Percentiles rank a stretch among this genome's conserved stretches.
phyloP scores from a whole-genome alignment of 2,329 filamentous ascomycete genomes.

The Exophiala phaeomuriformis region DNA sequence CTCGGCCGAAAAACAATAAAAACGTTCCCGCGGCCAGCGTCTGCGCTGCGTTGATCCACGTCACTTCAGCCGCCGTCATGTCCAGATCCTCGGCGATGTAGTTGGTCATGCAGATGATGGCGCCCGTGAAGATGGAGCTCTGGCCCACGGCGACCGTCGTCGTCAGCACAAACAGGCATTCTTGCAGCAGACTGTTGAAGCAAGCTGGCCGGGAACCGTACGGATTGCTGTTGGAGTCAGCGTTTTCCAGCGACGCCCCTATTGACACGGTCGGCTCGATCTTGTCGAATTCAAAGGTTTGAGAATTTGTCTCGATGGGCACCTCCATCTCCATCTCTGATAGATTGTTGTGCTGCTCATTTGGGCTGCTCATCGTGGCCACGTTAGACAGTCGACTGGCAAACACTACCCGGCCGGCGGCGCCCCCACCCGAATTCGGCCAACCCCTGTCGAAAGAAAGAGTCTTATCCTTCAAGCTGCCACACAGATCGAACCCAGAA shows the following conservation, averaged over 20 bases:
- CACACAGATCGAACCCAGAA: too few relatives aligned
- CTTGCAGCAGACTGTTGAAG: constrained; percentile 56
- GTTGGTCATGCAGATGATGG: constrained; percentile 55
- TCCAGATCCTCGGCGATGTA: constrained; percentile 52
- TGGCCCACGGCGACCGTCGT: constrained; percentile 62
- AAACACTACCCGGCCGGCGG: neutral
- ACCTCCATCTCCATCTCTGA: neutral
- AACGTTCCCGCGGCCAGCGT: constrained; percentile 58
- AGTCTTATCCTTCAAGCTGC: too few relatives aligned
- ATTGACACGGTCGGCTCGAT: constrained; percentile 12
- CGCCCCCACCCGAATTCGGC: too few relatives aligned
- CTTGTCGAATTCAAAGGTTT: constrained; percentile 7
- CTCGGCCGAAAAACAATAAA: constrained; percentile 58
- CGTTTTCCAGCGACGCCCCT: constrained; percentile 9
- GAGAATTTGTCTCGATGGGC: constrained; percentile 5
- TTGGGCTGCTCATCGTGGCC: neutral
- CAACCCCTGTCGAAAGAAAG: too few relatives aligned
- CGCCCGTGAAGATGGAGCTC: constrained; percentile 52
- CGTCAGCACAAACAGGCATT: constrained; percentile 58
- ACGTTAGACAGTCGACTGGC: neutral
- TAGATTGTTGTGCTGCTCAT: neutral
- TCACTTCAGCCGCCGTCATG: constrained; percentile 60
- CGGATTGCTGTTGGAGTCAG: constrained; percentile 5
- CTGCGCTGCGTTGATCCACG: constrained; percentile 59
- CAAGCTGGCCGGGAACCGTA: constrained; percentile 44